These are phyloP conservation scores for Venturia effusa DNA, from an alignment of 2,329 filamentous ascomycete species.

Conservation along the genomic window DNA sequence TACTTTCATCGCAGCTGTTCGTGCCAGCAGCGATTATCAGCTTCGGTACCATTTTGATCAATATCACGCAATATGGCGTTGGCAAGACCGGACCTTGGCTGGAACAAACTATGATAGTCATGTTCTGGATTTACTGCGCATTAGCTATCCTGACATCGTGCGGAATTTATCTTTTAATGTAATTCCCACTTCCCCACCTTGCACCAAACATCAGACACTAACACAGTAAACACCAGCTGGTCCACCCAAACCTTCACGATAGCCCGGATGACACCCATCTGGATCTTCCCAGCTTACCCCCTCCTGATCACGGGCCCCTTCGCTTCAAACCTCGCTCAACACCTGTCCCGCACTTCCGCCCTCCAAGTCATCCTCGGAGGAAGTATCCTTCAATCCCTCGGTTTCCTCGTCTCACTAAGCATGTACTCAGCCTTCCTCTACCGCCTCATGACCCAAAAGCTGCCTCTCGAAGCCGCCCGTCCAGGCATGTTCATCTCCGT, in stretches of 20 bases:
- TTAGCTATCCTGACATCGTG: constrained; percentile 58
- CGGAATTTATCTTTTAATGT: constrained; percentile 64
- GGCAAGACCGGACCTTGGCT: constrained; percentile 43
- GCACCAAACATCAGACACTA: background rate
- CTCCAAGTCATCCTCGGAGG: constrained; percentile 49
- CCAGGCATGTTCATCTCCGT: constrained; percentile 82
- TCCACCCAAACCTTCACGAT: constrained; percentile 59
- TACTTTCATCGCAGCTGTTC: constrained; percentile 20
- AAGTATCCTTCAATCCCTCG: constrained; percentile 51
- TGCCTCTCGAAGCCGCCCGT: constrained; percentile 63
- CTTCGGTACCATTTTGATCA: constrained; percentile 43
- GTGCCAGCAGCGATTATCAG: constrained; percentile 9
- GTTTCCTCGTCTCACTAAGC: constrained; percentile 59
- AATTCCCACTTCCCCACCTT: constrained; percentile 32
- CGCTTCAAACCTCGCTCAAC: constrained; percentile 46
- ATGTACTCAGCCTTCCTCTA: constrained; percentile 79
- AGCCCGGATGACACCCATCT: constrained; percentile 75
- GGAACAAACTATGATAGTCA: constrained; percentile 45
- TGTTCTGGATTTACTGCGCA: constrained; percentile 66
- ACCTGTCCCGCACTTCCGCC: constrained; percentile 32
- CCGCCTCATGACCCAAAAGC: constrained; percentile 77
- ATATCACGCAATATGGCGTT: constrained; percentile 63
- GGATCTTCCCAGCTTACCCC: constrained; percentile 81
- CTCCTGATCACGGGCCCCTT: constrained; percentile 67
- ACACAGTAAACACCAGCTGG: constrained; percentile 38